Evolutionary conservation across 2,329 filamentous ascomycete genomes (phyloP).

Genomic region (Verticillium nubilum): DNA sequence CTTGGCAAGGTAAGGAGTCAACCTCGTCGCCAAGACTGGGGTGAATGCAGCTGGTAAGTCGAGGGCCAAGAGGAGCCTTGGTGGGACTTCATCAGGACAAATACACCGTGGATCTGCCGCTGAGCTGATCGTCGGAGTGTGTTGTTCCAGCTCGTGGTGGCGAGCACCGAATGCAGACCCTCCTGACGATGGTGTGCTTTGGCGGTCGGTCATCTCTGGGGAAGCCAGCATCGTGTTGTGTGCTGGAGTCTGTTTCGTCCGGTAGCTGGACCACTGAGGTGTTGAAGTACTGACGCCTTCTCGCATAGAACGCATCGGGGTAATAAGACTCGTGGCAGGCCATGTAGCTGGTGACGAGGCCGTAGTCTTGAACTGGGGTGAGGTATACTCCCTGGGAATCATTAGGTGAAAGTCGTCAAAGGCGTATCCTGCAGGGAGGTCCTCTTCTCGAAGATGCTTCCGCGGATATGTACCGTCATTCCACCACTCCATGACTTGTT

Average conservation of each 20-base stretch:
- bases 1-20: neutral
- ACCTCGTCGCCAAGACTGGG: neutral
- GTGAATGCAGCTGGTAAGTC: conserved; percentile 2
- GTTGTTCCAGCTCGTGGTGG: neutral
- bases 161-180: neutral
- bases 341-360: neutral
- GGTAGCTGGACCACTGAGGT: neutral
- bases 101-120: neutral
- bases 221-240: neutral
- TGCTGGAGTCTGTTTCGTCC: neutral
- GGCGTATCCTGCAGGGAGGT: conserved; percentile 2
- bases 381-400: conserved; percentile 1
- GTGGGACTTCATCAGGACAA: conserved; percentile 2
- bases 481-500: neutral
- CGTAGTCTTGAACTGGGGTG: neutral
- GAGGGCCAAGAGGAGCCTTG: conserved; percentile 4
- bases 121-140: neutral
- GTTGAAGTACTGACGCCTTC: neutral
- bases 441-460: neutral
- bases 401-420: conserved; percentile 8
- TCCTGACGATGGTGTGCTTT: neutral
- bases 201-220: neutral
- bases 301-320: neutral
- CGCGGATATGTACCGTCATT: neutral
- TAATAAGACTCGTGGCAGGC: neutral